Percentiles rank a stretch among this genome's conserved stretches.
Conservation (phyloP, 1,284 basidiomycete genomes). For the Cryptococcus wingfieldii region DNA sequence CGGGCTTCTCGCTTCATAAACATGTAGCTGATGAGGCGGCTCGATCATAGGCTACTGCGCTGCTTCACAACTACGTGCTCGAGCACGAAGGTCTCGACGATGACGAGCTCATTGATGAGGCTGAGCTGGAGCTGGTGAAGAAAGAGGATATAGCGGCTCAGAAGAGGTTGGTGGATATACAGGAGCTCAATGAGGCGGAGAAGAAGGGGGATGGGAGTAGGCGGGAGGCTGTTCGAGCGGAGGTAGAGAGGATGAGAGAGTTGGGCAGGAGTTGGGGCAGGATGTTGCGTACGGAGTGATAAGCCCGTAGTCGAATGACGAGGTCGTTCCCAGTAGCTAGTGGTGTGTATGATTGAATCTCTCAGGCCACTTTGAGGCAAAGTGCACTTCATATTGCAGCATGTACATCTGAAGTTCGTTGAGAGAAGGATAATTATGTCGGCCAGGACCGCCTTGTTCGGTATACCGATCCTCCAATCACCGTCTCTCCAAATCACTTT, state of each 20-base stretch:
- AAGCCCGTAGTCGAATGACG: too few species aligned
- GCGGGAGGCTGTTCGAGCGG: background rate
- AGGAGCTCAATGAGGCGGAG: background rate
- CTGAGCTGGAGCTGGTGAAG: background rate
- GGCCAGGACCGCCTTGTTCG: too few species aligned
- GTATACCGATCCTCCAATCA: background rate
- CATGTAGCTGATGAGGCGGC: background rate
- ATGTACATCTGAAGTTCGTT: too few species aligned
- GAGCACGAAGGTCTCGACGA: background rate
- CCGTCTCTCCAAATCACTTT: background rate
- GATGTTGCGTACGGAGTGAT: too few species aligned
- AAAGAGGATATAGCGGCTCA: background rate
- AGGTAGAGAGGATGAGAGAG: background rate
- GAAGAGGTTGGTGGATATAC: background rate
- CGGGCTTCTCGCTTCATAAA: background rate
- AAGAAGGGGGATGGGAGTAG: background rate
- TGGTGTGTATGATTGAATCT: too few species aligned
- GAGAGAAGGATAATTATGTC: too few species aligned
- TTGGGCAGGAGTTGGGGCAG: too few species aligned
- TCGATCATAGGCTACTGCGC: background rate
- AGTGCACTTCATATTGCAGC: too few species aligned
- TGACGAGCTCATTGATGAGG: background rate
- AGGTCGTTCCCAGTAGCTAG: too few species aligned
- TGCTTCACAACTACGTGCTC: background rate
- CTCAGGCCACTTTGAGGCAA: too few species aligned